Conservation (phyloP, 176 grass and related monocot genomes). For the Aegilops longissima region DNA sequence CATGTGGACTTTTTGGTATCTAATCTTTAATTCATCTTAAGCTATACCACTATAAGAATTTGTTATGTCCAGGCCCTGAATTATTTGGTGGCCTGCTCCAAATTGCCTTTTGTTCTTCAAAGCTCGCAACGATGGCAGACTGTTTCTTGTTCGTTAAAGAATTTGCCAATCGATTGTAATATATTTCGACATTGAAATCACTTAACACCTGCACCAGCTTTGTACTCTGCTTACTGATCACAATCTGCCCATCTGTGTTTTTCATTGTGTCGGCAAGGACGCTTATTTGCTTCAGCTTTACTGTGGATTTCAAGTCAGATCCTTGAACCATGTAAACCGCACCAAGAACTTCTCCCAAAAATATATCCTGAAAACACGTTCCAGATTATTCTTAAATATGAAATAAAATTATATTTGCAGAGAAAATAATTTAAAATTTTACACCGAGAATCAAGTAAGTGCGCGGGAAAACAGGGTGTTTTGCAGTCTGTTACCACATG, state of each 20-base stretch:
- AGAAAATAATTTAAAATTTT: neutral
- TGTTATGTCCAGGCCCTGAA: neutral
- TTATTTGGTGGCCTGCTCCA: constrained; percentile 38
- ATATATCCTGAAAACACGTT: constrained; percentile 42
- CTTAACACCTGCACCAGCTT: constrained; percentile 43
- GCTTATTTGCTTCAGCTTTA: constrained; percentile 24
- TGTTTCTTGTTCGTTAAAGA: constrained; percentile 43
- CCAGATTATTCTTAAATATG: neutral
- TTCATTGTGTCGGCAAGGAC: constrained; percentile 23
- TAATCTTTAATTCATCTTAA: neutral
- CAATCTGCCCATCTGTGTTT: constrained; percentile 47
- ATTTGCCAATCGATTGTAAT: constrained; percentile 43
- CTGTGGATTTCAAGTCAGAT: constrained; percentile 28
- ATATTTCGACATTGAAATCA: constrained; percentile 41
- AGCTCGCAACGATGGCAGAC: constrained; percentile 57
- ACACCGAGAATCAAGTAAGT: neutral
- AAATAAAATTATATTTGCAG: neutral
- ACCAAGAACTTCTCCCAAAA: constrained; percentile 67
- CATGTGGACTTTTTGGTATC: constrained; percentile 19
- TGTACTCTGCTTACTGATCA: constrained; percentile 11
- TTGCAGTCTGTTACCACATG: constrained; percentile 62
- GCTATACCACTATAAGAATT: neutral
- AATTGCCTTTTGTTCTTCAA: constrained; percentile 56
- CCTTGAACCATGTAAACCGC: constrained; percentile 55
- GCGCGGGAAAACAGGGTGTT: neutral